Evolutionary conservation across 768 basidiomycete species (phyloP), one percentile per base, ranked within the genome.

Genomic region (Rhizopogon salebrosus): DNA sequence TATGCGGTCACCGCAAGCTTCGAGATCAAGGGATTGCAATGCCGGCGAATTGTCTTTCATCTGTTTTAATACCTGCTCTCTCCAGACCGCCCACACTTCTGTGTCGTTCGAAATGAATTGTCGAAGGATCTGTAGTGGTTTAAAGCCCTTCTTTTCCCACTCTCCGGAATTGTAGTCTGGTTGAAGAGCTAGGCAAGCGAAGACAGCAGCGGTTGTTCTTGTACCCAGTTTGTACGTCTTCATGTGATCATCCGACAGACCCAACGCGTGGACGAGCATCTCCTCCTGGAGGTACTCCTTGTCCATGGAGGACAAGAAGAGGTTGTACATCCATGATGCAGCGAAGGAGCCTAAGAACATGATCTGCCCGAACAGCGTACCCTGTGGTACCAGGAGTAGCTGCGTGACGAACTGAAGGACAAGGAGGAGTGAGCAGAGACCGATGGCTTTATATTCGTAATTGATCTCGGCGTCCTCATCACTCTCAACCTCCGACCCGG

Each of bases 251-350:
- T 24, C 48, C 0, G 57, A 55, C 1, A 66, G 49, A 36, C 49
- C 31, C 22, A 57, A 49, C 4, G 67, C 64, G 14, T 46, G 45
- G 14, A 11, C 8, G n/a, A 53, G 52, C 8, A 20, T 10, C 2
- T 51, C 34, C 52, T 36, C 48, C 14, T 53, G 52, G 14, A 50
- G 31, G 22, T 36, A 36, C 10, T 49, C 46, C 11, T 37, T 51
- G 35, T 73, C 71, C 69, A 75, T 61, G 14, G 54, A 57, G 14
- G 62, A 55, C 14, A 64, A 51, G 45, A 54, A 62, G 9, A 53
- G 49, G 40, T 63, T 64, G 53, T 64, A 62, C 5, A 40, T 36
- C 63, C 63, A 64, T 7, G 63, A 63, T 2, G 52, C 51, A 36
- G 51, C 62, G 24, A 64, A 54, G 16, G 60, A 51, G 5, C 45